Percentiles rank a stretch among this genome's conserved stretches.
Conservation (phyloP, 768 basidiomycete species). For the Sarcodon aspratus region DNA sequence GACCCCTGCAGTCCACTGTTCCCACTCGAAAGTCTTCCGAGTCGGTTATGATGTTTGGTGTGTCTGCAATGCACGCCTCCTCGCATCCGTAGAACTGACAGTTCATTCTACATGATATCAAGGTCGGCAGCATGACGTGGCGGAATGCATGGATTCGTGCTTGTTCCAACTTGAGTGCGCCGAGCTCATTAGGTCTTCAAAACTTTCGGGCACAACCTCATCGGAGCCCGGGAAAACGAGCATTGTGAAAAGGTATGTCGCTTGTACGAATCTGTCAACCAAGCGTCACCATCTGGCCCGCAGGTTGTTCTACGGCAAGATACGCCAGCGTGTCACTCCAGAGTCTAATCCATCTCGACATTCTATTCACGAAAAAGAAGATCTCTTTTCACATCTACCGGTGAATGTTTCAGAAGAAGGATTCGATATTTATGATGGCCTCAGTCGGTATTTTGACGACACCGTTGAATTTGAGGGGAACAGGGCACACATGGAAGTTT, state of each 20-base stretch:
- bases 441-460: conserved; percentile 87
- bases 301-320: conserved; percentile 84
- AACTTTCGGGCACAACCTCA: conserved; percentile 24
- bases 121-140: conserved; percentile 97
- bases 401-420: conserved; percentile 87
- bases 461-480: conserved; percentile 80
- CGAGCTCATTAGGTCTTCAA: conserved; percentile 59
- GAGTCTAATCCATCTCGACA: conserved; percentile 29
- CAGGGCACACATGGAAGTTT: conserved; percentile 81
- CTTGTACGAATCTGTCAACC: background rate
- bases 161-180: conserved; percentile 98
- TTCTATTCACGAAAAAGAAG: conserved; percentile 76
- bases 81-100: conserved; percentile 6
- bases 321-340: conserved; percentile 44
- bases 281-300: background rate
- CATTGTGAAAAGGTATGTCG: conserved; percentile 67
- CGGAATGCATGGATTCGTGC: conserved; percentile 99
- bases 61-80: conserved; percentile 7
- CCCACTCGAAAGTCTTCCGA: conserved; percentile 43
- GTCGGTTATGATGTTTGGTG: conserved; percentile 88
- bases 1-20: conserved; percentile 38
- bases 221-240: conserved; percentile 49
- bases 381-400: conserved; percentile 87
- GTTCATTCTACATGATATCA: background rate
- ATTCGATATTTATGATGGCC: conserved; percentile 87